Evolutionary conservation across 2,329 filamentous ascomycete species (phyloP), one percentile per base, ranked within the genome.

Genomic region (Epichloe hybrida): DNA sequence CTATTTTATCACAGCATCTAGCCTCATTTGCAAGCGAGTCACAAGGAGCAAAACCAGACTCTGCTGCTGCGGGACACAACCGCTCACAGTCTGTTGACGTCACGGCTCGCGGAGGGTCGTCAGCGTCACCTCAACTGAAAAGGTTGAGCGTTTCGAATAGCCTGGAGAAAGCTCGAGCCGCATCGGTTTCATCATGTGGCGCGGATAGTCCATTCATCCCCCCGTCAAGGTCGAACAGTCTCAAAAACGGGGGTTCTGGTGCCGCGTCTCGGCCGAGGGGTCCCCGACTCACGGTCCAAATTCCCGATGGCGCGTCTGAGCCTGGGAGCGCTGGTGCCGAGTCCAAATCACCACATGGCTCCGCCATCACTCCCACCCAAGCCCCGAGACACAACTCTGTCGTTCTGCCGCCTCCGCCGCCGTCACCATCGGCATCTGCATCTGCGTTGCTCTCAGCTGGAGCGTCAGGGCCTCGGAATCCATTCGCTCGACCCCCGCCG

Each of bases 381-480:
- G 75, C 65, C 11, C 65, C 69, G 43, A 71, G 73, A 27, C 69
- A 72, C 52, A 71, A 81, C 44, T 81, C 78, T 4, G 83, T 95
- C 20, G 88, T 96, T 3, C 75, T 98, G 5, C 93, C 93, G 17
- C 91, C 91, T 6, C 93, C 93, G 17, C 91, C 91, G 7, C 93
- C 93, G 0, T 96, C 93, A 1, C 91, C 93, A 0, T 95, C 88
- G 34, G 86, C 88, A 2, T 86, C 86, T 21, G 81, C 88, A 2
- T 86, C 86, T 21, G 81, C 88, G 2, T 74, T 97, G 6, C 73
- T 96, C 50, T 95, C 89, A 46, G 93, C 93, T 0, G 93, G 93
- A 40, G 91, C 93, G 8, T 85, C 84, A 38, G 93, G 93, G 0
- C 93, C 93, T 13, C 89, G 89, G 2, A 98, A 98, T 64, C 93